phyloP scores from a whole-genome alignment of 2,329 filamentous ascomycete species.

The Parascedosporium putredinis region DNA sequence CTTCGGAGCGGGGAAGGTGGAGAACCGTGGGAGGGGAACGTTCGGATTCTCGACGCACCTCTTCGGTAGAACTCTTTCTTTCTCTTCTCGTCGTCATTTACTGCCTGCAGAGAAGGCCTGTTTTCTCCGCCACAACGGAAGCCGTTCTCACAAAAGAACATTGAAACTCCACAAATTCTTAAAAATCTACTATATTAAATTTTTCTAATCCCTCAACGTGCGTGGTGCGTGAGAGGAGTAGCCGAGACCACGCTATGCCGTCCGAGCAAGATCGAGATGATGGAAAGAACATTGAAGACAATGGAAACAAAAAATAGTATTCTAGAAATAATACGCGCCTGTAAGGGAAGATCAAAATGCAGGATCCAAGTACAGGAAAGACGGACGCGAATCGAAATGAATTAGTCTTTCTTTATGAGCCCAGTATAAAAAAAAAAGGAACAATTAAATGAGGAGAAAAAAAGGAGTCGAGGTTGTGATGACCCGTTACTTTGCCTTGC shows the following conservation, averaged over 20 bases:
- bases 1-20: too few relatives aligned
- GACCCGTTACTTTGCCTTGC: background rate
- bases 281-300: background rate
- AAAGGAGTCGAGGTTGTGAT: background rate
- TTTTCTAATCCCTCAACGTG: background rate
- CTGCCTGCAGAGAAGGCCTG: background rate
- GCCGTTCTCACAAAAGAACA: constrained; percentile 2
- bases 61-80: too few relatives aligned
- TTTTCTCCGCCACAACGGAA: background rate
- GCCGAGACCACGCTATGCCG: background rate
- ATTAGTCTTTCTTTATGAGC: background rate
- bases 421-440: background rate
- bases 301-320: background rate
- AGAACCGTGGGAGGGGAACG: too few relatives aligned
- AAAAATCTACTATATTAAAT: constrained; percentile 1
- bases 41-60: too few relatives aligned
- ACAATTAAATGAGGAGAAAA: too few relatives aligned
- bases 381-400: background rate
- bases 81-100: too few relatives aligned
- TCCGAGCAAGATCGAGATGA: background rate
- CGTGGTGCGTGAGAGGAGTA: background rate
- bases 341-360: background rate
- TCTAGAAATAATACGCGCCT: background rate
- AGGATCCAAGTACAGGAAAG: too few relatives aligned
- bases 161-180: background rate